A percentile compares a stretch with the other conserved stretches of the same genome.
phyloP scores from a whole-genome alignment of 2,329 filamentous ascomycete genomes.

The Fusarium fracticaudum region DNA sequence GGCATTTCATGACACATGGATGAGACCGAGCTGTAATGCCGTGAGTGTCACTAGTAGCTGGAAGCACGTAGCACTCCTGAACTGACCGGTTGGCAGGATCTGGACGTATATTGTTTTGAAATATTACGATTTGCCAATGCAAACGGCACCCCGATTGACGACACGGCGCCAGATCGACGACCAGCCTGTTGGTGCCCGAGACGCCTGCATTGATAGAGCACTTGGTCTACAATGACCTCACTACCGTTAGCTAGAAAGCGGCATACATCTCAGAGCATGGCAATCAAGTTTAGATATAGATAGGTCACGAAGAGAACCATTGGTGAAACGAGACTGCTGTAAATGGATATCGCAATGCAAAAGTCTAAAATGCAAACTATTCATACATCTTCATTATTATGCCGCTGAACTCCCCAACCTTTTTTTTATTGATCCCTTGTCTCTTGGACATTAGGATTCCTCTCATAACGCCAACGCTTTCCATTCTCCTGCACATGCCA shows the following conservation, averaged over 20 bases:
- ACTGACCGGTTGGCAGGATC: too few relatives aligned
- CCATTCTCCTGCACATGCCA: conserved; percentile 50
- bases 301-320: neutral
- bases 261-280: neutral
- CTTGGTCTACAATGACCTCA: neutral
- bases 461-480: conserved; percentile 46
- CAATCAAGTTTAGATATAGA: neutral
- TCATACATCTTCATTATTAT: conserved; percentile 12
- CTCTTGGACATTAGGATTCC: conserved; percentile 3
- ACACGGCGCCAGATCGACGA: neutral
- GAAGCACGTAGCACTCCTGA: too few relatives aligned
- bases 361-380: neutral
- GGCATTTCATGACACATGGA: neutral
- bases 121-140: neutral
- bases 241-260: neutral
- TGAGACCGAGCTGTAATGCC: too few relatives aligned
- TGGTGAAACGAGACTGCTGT: neutral
- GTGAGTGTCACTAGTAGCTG: too few relatives aligned
- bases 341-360: neutral
- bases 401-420: neutral
- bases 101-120: too few relatives aligned
- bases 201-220: neutral
- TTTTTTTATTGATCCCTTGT: conserved; percentile 2
- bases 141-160: neutral
- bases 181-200: too few relatives aligned